A percentile compares a stretch with the other conserved stretches of the same genome.
Conservation (phyloP, 208 protist genomes). For the Leptomonas pyrrhocoris region DNA sequence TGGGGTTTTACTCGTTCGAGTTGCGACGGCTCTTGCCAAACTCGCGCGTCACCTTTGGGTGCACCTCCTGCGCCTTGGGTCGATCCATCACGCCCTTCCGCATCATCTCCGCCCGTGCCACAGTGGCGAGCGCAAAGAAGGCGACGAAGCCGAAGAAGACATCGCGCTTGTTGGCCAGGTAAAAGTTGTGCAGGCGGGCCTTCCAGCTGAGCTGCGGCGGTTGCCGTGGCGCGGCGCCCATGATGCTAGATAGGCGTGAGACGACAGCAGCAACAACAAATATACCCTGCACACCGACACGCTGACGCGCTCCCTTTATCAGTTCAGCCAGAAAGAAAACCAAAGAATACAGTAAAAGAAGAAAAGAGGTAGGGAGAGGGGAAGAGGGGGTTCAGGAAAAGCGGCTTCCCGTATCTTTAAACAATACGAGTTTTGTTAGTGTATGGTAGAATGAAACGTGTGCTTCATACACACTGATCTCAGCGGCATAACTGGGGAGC, state of each 20-base stretch:
- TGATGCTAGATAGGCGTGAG: conserved; percentile 1
- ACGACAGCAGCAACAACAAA: too few relatives aligned
- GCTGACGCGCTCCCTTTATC: too few relatives aligned
- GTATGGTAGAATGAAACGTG: not conserved
- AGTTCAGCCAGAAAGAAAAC: too few relatives aligned
- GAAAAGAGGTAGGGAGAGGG: not conserved
- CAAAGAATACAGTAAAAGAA: too few relatives aligned
- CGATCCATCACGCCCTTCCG: conserved; percentile 46
- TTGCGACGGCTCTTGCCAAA: conserved; percentile 45
- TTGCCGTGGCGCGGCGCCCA: not conserved
- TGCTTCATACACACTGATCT: too few relatives aligned
- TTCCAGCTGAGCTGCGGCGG: conserved; percentile 28
- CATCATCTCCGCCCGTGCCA: conserved; percentile 57
- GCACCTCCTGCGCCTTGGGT: conserved; percentile 30
- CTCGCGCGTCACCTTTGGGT: conserved; percentile 47
- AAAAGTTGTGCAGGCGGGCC: conserved; percentile 32
- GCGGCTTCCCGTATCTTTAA: too few relatives aligned
- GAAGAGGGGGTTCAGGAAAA: too few relatives aligned
- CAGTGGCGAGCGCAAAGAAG: conserved; percentile 46
- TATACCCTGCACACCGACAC: conserved; percentile 4
- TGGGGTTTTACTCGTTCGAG: conserved; percentile 12
- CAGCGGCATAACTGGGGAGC: too few relatives aligned
- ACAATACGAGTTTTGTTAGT: too few relatives aligned
- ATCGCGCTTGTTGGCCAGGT: conserved; percentile 49
- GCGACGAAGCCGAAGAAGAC: conserved; percentile 68